Conservation (phyloP, 257 asterid genomes). For the Nicotiana attenuata region DNA sequence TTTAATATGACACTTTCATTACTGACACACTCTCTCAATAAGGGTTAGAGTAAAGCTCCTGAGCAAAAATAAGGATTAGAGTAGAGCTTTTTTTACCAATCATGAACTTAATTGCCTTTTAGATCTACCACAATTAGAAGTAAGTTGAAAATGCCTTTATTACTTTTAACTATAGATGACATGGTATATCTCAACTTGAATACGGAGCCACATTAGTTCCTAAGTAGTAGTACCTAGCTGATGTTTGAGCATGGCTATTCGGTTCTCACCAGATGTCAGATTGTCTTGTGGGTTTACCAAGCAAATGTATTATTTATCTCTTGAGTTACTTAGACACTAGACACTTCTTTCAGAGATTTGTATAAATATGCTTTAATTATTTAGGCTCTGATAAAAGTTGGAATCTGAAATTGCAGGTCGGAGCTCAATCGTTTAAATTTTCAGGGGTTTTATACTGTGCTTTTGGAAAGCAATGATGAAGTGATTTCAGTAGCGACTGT, state of each 20-base stretch:
- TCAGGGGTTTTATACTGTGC: constrained; percentile 64
- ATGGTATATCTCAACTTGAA: neutral
- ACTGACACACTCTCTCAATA: neutral
- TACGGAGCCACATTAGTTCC: neutral
- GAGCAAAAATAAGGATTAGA: too few relatives aligned
- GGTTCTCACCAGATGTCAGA: neutral
- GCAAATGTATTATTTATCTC: neutral
- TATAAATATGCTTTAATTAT: neutral
- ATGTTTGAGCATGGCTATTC: neutral
- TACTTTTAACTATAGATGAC: neutral
- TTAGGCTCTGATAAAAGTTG: neutral
- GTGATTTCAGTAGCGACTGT: constrained; percentile 56
- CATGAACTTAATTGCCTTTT: neutral
- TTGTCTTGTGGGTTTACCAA: neutral
- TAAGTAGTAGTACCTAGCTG: neutral
- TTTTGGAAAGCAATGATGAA: constrained; percentile 63
- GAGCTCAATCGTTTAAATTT: constrained; percentile 64
- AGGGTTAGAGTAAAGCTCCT: neutral
- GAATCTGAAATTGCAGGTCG: constrained; percentile 41
- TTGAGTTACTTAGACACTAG: neutral
- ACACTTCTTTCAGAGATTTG: neutral
- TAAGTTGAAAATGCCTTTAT: neutral
- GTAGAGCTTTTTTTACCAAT: neutral
- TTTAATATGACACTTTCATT: neutral
- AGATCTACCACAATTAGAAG: neutral